Conservation (phyloP, 345 rosid genomes). For the Lenwebbia sp. region DNA sequence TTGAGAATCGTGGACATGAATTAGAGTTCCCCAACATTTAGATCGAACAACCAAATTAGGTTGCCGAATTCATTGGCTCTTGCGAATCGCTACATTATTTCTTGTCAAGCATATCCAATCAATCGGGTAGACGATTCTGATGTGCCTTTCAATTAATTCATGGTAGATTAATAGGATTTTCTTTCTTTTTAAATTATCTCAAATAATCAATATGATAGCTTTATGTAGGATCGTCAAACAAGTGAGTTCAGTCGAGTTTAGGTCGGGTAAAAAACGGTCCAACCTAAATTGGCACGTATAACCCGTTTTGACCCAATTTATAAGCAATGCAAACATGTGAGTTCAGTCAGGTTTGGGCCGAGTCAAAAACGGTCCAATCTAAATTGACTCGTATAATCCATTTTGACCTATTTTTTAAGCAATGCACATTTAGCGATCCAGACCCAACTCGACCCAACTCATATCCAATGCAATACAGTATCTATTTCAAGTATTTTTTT, state of each 20-base stretch:
- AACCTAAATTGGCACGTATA: too few species aligned
- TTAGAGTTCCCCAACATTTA: not conserved
- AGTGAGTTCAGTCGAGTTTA: too few species aligned
- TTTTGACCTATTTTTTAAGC: not conserved
- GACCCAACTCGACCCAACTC: not conserved
- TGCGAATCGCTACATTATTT: not conserved
- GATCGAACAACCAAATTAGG: not conserved
- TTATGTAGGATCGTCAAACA: too few species aligned
- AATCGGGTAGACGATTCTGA: not conserved
- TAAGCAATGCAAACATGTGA: not conserved
- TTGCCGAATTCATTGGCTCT: not conserved
- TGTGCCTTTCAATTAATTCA: too few species aligned
- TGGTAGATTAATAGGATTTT: too few species aligned
- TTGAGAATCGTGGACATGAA: too few species aligned
- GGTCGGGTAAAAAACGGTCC: too few species aligned
- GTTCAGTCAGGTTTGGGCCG: not conserved
- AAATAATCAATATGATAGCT: too few species aligned
- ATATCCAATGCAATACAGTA: rapidly evolving
- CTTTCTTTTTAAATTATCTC: too few species aligned
- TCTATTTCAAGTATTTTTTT: not conserved
- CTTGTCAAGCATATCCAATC: not conserved
- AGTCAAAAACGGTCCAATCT: too few species aligned
- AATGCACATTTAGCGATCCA: not conserved
- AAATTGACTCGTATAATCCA: not conserved
- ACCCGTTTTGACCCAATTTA: too few species aligned